Evolutionary conservation across 306 rosid genomes (phyloP), one percentile per base, ranked within the genome.

Genomic region (Glycine tomentella): DNA sequence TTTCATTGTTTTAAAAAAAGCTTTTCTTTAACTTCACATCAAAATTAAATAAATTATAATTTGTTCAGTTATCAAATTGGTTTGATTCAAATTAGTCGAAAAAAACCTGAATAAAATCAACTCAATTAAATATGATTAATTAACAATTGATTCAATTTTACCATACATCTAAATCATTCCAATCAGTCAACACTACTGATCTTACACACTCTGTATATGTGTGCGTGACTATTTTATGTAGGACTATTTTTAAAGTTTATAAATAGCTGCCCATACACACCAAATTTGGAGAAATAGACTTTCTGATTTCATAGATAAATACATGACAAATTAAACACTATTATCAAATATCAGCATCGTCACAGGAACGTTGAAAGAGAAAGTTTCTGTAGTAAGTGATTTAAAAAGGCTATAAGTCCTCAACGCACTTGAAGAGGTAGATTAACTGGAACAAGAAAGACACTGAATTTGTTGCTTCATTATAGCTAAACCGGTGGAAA

Each of bases 401-500:
- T 67, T 49, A 79, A 79, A 79, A 75, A 50, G 87, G 74, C 69
- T 59, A 80, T 1, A 74, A 84, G 81, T 84, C 87, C 87, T 73
- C 1, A 84, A 79, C 3, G 78, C 81, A 80, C 78, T 74, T 74
- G 8, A 59, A 61, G 34, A 31, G 40, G 8, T 33, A 84, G 84
- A 74, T 80, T 80, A 76, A 76, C 80, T 76, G 51, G 85, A 86
- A 79, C 17, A 80, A 80, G 85, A 83, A 86, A 80, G 78, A 58
- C 53, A 76, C 69, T 75, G 84, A 82, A 75, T 8, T 72, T 75
- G 46, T 84, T 84, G 81, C 81, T 57, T 66, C 5, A 31, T 81
- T 87, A 52, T 3, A 69, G 77, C 79, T 69, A 78, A 87, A 84
- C 84, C 79, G 42, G 53, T 65, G 34, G 15, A 72, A 76, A 84